Evolutionary conservation across 345 rosid species (phyloP).

Genomic region (Acer campestre): DNA sequence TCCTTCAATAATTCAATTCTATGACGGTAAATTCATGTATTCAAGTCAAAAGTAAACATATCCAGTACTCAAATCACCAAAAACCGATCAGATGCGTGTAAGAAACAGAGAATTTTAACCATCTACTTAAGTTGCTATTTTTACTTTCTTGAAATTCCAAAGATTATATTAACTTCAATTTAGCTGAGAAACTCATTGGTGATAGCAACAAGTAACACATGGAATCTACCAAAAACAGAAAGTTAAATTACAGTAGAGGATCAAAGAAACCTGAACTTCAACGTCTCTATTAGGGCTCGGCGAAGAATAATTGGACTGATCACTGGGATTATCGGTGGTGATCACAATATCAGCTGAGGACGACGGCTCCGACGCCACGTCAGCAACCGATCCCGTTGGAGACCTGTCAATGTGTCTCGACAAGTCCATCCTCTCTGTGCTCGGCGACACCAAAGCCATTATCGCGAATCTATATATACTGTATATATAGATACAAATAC

Average conservation of each 20-base stretch:
- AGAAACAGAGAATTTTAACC: neutral
- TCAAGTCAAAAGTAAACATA: neutral
- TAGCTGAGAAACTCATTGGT: neutral
- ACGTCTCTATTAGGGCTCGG: constrained; percentile 46
- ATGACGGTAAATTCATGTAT: neutral
- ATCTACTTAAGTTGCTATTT: neutral
- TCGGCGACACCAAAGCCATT: constrained; percentile 52
- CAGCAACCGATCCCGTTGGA: constrained; percentile 36
- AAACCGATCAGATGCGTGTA: neutral
- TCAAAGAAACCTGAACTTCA: constrained; percentile 53
- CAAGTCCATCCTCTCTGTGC: constrained; percentile 36
- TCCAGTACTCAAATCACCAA: neutral
- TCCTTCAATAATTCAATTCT: neutral
- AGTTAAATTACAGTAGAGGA: neutral
- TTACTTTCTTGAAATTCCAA: neutral
- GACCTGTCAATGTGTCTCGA: constrained; percentile 38
- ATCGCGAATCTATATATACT: neutral
- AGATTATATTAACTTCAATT: neutral
- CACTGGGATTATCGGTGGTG: constrained; percentile 51
- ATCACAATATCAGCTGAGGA: constrained; percentile 34
- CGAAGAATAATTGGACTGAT: constrained; percentile 47
- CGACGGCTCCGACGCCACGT: constrained; percentile 38
- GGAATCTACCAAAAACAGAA: neutral
- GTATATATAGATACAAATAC: no score
- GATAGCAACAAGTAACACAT: neutral